Evolutionary conservation across 2,329 filamentous ascomycete genomes (phyloP).

Genomic region (Mycosphaerella sp.): DNA sequence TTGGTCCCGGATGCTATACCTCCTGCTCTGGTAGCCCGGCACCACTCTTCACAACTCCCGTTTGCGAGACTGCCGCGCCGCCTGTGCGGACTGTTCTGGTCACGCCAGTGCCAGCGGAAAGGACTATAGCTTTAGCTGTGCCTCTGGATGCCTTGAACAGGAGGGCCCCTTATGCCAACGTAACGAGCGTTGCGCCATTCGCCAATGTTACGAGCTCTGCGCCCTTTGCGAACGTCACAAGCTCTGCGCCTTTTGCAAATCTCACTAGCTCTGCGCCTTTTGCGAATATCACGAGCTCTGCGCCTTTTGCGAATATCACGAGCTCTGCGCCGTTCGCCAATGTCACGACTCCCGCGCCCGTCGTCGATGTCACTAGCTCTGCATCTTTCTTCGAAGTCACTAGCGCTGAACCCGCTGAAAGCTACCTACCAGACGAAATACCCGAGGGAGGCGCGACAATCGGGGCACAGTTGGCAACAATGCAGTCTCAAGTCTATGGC

Average conservation of each 20-base stretch:
- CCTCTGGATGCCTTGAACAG: slow-evolving; percentile 3
- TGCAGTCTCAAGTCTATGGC: not conserved
- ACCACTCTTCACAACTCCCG: slow-evolving; percentile 17
- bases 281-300: too few relatives aligned
- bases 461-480: not conserved
- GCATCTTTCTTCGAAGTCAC: too few relatives aligned
- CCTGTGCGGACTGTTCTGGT: slow-evolving; percentile 2
- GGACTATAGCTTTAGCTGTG: not conserved
- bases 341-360: too few relatives aligned
- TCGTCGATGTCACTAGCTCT: too few relatives aligned
- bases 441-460: slow-evolving; percentile 2
- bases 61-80: slow-evolving; percentile 5
- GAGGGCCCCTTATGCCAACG: not conserved
- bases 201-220: too few relatives aligned
- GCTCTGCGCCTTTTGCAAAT: too few relatives aligned
- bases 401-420: slow-evolving; percentile 1
- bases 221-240: too few relatives aligned
- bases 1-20: slow-evolving; percentile 21
- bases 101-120: slow-evolving; percentile 1
- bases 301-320: too few relatives aligned
- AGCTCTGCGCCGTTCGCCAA: too few relatives aligned
- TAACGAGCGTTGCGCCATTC: too few relatives aligned
- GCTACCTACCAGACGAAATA: not conserved
- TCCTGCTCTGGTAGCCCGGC: slow-evolving; percentile 10
- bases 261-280: too few relatives aligned